phyloP scores from a whole-genome alignment of 192 early-diverging fungal species.

The Pilaira anomala region DNA sequence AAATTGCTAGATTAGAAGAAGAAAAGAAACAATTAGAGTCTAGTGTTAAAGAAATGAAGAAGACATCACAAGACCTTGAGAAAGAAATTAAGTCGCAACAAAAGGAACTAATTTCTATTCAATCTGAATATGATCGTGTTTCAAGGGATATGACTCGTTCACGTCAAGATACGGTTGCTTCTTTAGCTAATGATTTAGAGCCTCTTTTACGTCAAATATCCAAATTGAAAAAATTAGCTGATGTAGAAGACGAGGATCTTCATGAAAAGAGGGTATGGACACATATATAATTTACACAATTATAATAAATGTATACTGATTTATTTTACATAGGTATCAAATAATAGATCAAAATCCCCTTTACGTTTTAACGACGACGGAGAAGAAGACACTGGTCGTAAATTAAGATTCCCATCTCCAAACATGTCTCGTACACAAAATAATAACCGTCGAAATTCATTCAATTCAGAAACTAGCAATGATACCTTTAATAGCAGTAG shows the following conservation, averaged over 20 bases:
- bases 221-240: constrained; percentile 16
- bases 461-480: neutral
- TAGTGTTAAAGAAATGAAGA: constrained; percentile 9
- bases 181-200: constrained; percentile 18
- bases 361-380: neutral
- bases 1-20: constrained; percentile 12
- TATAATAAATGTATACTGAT: neutral
- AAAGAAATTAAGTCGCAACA: constrained; percentile 5
- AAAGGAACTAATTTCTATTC: neutral
- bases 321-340: neutral
- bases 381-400: neutral
- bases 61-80: neutral
- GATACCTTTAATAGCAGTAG: neutral
- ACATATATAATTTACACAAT: neutral
- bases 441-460: neutral
- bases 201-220: constrained; percentile 20
- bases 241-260: neutral
- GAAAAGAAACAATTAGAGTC: constrained; percentile 19
- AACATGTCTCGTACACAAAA: neutral
- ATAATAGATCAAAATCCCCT: neutral
- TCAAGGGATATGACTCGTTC: constrained; percentile 1
- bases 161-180: constrained; percentile 8
- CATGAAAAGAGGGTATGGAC: neutral
- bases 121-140: constrained; percentile 14
- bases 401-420: neutral